Percentiles rank a stretch among this genome's conserved stretches.
Evolutionary conservation across 2,329 filamentous ascomycete species (phyloP).

Genomic region (Epichloe gansuensis): DNA sequence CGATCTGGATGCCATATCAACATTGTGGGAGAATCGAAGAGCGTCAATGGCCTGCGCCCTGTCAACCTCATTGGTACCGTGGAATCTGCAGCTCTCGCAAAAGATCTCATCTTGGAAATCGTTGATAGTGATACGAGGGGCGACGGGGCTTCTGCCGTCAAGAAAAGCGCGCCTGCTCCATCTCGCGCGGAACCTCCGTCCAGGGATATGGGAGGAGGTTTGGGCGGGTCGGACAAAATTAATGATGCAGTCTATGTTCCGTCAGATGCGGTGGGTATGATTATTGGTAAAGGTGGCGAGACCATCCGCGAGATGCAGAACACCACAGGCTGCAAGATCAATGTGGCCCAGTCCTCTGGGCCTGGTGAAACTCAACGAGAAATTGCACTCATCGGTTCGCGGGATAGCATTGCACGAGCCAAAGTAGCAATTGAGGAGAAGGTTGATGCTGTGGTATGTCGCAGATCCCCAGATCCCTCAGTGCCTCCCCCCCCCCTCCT

Average conservation of each 20-base stretch:
- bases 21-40: slow-evolving; percentile 87
- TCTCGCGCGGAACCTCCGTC: slow-evolving; percentile 19
- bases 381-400: slow-evolving; percentile 70
- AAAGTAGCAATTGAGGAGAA: slow-evolving; percentile 84
- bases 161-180: slow-evolving; percentile 12
- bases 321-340: slow-evolving; percentile 83
- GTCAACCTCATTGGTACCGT: slow-evolving; percentile 79
- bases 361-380: slow-evolving; percentile 70
- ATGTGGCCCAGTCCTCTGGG: slow-evolving; percentile 70
- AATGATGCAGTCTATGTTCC: slow-evolving; percentile 77
- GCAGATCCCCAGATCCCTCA: not conserved
- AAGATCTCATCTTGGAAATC: slow-evolving; percentile 84
- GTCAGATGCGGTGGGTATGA: slow-evolving; percentile 89
- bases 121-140: slow-evolving; percentile 77
- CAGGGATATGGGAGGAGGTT: slow-evolving; percentile 21
- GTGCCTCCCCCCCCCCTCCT: not conserved
- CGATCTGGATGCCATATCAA: slow-evolving; percentile 91
- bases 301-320: slow-evolving; percentile 92
- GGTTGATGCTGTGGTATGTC: slow-evolving; percentile 72
- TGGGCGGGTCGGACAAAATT: slow-evolving; percentile 46
- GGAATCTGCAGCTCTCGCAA: slow-evolving; percentile 62
- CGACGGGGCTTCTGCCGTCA: slow-evolving; percentile 24
- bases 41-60: slow-evolving; percentile 75
- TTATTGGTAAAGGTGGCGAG: slow-evolving; percentile 88
- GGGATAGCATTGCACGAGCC: slow-evolving; percentile 65